Conservation (phyloP, 2,329 filamentous ascomycete species). For the Aspergillus fumigatus region DNA sequence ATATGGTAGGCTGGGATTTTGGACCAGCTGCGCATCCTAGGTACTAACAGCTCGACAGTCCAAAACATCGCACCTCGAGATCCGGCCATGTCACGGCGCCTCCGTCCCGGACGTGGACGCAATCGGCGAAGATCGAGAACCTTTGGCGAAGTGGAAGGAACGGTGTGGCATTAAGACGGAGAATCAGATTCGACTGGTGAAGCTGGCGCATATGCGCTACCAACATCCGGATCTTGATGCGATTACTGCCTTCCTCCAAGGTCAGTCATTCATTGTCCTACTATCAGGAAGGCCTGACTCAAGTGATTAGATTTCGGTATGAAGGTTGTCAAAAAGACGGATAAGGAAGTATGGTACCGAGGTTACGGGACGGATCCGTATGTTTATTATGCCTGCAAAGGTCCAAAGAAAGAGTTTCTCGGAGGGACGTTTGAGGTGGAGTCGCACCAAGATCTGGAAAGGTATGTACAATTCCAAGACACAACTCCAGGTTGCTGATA, state of each 20-base stretch:
- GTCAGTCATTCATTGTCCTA: not conserved
- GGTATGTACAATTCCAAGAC: slow-evolving; percentile 16
- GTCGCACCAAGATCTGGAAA: slow-evolving; percentile 39
- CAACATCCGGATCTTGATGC: slow-evolving; percentile 48
- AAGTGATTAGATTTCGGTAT: slow-evolving; percentile 26
- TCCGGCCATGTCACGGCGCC: slow-evolving; percentile 7
- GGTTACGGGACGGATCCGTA: slow-evolving; percentile 19
- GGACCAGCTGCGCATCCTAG: not conserved
- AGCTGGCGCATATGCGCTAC: slow-evolving; percentile 52
- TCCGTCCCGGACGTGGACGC: slow-evolving; percentile 16
- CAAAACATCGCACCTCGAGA: not conserved
- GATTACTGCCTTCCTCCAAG: slow-evolving; percentile 34
- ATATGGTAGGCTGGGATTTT: not conserved
- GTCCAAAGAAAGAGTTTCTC: slow-evolving; percentile 22
- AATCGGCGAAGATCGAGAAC: slow-evolving; percentile 14
- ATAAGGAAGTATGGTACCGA: slow-evolving; percentile 15
- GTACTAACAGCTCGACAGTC: not conserved
- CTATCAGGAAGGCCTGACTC: not conserved
- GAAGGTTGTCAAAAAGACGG: slow-evolving; percentile 36
- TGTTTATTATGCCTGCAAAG: slow-evolving; percentile 18
- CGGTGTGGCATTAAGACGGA: slow-evolving; percentile 37
- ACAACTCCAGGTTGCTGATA: not conserved
- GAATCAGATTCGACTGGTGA: slow-evolving; percentile 46
- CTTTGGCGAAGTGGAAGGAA: slow-evolving; percentile 15
- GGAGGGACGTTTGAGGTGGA: slow-evolving; percentile 44